A percentile compares a stretch with the other conserved stretches of the same genome.
These are phyloP conservation scores for Candida piceae DNA, from an alignment of 805 yeast species.

Conservation along the genomic window DNA sequence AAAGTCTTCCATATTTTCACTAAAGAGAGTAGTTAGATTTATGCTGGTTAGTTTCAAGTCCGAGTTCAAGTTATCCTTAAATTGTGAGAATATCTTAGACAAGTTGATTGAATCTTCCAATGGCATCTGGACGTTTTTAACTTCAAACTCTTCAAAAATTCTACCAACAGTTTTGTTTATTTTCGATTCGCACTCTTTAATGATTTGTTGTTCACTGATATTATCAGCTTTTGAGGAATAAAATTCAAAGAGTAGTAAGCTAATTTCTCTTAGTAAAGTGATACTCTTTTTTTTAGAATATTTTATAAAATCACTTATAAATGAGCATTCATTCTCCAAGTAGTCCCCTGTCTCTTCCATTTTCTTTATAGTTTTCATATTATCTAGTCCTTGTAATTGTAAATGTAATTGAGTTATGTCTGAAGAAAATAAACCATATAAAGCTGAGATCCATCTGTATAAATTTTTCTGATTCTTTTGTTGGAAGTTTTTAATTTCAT, in stretches of 20 bases:
- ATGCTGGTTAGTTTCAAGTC: conserved; percentile 21
- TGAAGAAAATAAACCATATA: conserved; percentile 25
- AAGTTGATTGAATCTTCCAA: conserved; percentile 11
- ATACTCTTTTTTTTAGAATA: conserved; percentile 23
- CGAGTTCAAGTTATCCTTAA: conserved; percentile 15
- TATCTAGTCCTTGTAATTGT: conserved; percentile 23
- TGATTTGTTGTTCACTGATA: conserved; percentile 11
- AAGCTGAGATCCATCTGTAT: conserved; percentile 25
- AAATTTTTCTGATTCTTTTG: conserved; percentile 18
- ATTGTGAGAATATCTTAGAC: conserved; percentile 10
- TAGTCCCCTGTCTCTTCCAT: conserved; percentile 20
- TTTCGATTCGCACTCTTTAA: conserved; percentile 18
- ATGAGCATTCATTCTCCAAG: conserved; percentile 17
- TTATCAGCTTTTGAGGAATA: conserved; percentile 20
- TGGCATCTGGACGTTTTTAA: conserved; percentile 7
- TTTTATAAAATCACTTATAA: conserved; percentile 17
- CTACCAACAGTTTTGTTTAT: conserved; percentile 13
- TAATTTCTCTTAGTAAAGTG: conserved; percentile 20
- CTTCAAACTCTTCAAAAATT: conserved; percentile 13
- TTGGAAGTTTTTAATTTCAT: conserved; percentile 10
- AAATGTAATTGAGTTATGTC: conserved; percentile 20
- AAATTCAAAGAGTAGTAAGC: conserved; percentile 24
- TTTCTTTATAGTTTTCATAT: conserved; percentile 16
- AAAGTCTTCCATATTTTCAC: conserved; percentile 26
- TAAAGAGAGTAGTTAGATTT: conserved; percentile 19